Evolutionary conservation across 2,329 filamentous ascomycete genomes (phyloP).

Genomic region (Aspergillus latus): DNA sequence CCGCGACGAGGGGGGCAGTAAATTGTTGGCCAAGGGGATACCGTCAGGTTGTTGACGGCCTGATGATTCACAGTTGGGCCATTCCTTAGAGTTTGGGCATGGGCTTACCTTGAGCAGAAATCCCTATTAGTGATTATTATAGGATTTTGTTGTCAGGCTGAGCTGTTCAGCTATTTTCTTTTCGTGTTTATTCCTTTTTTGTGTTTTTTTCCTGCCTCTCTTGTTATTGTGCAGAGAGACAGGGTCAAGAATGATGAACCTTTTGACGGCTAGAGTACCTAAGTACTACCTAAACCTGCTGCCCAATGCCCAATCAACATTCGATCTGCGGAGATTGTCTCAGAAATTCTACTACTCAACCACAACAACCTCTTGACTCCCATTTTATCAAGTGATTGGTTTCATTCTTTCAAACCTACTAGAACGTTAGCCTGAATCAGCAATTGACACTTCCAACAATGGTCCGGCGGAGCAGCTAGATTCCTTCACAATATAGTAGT

Average conservation of each 20-base stretch:
- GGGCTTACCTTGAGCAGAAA: not conserved
- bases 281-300: slow-evolving; percentile 19
- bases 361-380: no score
- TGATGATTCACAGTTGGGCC: slow-evolving; percentile 15
- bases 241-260: slow-evolving; percentile 3
- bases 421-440: no score
- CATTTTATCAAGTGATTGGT: not conserved
- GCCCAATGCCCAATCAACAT: slow-evolving; percentile 27
- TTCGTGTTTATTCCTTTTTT: not conserved
- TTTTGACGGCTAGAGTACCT: slow-evolving; percentile 6
- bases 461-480: no score
- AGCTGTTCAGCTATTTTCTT: not conserved
- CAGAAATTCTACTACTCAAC: not conserved
- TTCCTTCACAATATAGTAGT: no score
- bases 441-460: no score
- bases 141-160: slow-evolving; percentile 1
- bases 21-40: not conserved
- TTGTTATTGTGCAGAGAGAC: slow-evolving; percentile 1
- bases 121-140: not conserved
- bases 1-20: not conserved
- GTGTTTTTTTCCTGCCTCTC: slow-evolving; percentile 1
- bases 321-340: not conserved
- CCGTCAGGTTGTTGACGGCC: slow-evolving; percentile 13
- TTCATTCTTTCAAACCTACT: no score
- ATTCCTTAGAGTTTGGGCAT: slow-evolving; percentile 9